These are phyloP conservation scores for Paramecium pentaurelia DNA, from an alignment of 73 alveolate species.

Conservation along the genomic window DNA sequence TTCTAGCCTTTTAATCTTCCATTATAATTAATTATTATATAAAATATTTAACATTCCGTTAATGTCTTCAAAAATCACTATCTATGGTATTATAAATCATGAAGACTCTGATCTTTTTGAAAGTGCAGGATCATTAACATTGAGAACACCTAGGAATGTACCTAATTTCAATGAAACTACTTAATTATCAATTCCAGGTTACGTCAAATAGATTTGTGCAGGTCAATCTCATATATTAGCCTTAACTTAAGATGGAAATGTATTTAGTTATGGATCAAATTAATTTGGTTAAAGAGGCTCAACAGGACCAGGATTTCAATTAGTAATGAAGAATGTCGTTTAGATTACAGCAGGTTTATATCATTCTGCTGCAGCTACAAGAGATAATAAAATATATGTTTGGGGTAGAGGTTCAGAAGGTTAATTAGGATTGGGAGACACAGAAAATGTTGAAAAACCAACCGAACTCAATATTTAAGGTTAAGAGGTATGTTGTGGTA, in stretches of 20 bases:
- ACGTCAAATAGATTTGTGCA: conserved; percentile 4
- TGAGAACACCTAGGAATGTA: conserved; percentile 41
- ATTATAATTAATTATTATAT: neutral
- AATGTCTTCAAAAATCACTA: conserved; percentile 16
- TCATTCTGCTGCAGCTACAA: conserved; percentile 28
- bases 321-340: conserved; percentile 34
- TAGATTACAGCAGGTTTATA: neutral
- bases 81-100: neutral
- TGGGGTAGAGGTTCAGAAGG: conserved; percentile 54
- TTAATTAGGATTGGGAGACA: conserved; percentile 38
- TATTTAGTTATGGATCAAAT: conserved; percentile 26
- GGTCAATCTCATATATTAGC: conserved; percentile 37
- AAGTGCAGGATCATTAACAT: neutral
- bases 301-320: conserved; percentile 21
- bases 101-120: conserved; percentile 26
- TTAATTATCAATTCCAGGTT: neutral
- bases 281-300: conserved; percentile 42
- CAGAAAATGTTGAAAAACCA: neutral
- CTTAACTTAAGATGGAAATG: conserved; percentile 5
- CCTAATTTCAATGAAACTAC: conserved; percentile 25
- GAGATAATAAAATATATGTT: neutral
- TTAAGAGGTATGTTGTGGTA: conserved; percentile 23
- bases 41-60: conserved; percentile 2
- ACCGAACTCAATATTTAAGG: neutral
- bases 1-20: conserved; percentile 65